phyloP scores from a whole-genome alignment of 1,284 basidiomycete species.

The Ganoderma sinense region DNA sequence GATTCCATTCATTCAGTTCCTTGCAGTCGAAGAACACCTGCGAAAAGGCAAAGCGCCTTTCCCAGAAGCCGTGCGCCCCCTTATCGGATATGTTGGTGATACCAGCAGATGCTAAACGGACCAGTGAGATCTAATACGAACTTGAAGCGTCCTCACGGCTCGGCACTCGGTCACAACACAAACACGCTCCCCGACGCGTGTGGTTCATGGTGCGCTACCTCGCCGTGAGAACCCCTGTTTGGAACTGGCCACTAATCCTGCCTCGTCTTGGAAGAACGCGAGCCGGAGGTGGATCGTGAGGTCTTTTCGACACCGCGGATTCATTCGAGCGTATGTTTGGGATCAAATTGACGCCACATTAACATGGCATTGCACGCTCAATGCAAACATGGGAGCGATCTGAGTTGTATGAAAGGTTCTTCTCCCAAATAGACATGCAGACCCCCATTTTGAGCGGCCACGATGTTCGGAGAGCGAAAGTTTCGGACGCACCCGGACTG shows the following conservation, averaged over 20 bases:
- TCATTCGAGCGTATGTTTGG: neutral
- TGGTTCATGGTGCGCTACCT: neutral
- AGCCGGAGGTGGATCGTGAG: neutral
- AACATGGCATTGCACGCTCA: slow-evolving; percentile 6
- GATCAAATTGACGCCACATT: neutral
- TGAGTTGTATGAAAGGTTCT: slow-evolving; percentile 12
- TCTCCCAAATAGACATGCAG: slow-evolving; percentile 16
- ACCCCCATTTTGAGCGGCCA: slow-evolving; percentile 22
- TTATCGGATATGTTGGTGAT: slow-evolving; percentile 18
- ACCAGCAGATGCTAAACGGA: neutral
- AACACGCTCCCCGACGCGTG: neutral
- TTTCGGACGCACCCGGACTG: slow-evolving; percentile 7
- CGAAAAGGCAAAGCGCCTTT: slow-evolving; percentile 9
- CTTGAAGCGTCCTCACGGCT: neutral
- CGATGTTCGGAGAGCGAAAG: slow-evolving; percentile 10
- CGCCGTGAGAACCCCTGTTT: neutral
- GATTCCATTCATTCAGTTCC: slow-evolving; percentile 18
- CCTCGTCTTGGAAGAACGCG: no score
- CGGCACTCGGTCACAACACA: neutral
- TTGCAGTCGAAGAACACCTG: neutral
- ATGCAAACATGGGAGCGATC: slow-evolving; percentile 13
- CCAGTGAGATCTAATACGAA: slow-evolving; percentile 7
- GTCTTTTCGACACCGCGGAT: neutral
- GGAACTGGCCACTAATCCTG: neutral
- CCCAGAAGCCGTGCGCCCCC: slow-evolving; percentile 20